These are phyloP conservation scores for Globisporangium alternatum DNA, from an alignment of 352 stramenopile species.

Conservation along the genomic window DNA sequence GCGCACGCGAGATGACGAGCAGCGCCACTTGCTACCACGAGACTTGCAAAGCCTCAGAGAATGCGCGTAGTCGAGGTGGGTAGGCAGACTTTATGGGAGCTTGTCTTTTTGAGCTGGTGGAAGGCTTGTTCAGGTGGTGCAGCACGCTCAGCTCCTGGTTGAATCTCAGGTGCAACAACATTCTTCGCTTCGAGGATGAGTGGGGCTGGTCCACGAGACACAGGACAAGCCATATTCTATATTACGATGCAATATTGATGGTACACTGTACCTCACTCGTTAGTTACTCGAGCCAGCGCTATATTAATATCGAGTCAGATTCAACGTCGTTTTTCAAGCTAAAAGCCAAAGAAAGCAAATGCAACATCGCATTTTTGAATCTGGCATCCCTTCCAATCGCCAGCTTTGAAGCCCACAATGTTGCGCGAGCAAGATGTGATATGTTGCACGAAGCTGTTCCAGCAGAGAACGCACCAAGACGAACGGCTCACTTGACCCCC, in stretches of 20 bases:
- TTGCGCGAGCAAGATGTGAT: background rate
- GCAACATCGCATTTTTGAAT: constrained; percentile 4
- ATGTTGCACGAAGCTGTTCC: background rate
- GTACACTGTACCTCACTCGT: background rate
- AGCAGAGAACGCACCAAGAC: background rate
- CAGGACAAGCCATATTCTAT: background rate
- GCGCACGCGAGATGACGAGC: constrained; percentile 1
- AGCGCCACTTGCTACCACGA: background rate
- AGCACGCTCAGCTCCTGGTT: no score
- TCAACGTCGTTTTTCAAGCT: constrained; percentile 5
- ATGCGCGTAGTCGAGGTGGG: no score
- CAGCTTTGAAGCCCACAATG: background rate
- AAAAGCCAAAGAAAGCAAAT: background rate
- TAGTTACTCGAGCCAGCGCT: no score
- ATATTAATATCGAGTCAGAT: background rate
- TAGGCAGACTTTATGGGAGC: no score
- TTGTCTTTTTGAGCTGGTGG: no score
- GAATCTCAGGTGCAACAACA: no score
- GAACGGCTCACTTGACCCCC: background rate
- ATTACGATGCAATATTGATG: background rate
- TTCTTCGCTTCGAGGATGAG: no score
- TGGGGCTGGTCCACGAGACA: no score
- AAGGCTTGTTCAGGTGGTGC: no score
- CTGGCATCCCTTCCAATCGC: constrained; percentile 4
- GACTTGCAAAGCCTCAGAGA: background rate